Conservation (phyloP, 2,329 filamentous ascomycete species). For the Pseudocercospora macadamiae region DNA sequence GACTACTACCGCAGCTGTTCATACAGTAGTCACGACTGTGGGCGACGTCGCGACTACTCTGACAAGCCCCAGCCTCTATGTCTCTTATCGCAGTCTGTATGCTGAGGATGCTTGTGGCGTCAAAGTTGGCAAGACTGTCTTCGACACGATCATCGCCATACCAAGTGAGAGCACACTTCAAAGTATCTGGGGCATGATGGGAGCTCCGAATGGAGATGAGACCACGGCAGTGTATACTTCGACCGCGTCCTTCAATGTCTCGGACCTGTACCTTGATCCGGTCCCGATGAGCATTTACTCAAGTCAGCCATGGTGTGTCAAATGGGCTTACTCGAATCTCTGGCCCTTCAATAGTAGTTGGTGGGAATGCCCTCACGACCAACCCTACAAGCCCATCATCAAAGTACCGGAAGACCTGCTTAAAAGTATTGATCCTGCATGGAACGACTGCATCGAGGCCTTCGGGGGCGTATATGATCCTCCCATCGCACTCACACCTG, state of each 20-base stretch:
- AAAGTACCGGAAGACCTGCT: background rate
- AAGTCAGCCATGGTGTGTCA: background rate
- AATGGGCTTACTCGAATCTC: background rate
- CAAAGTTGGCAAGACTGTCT: background rate
- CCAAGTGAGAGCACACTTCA: background rate
- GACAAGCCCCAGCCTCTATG: background rate
- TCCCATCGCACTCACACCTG: background rate
- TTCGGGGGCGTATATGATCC: background rate
- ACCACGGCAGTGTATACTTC: background rate
- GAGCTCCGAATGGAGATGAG: background rate
- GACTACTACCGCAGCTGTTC: background rate
- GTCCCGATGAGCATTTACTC: background rate
- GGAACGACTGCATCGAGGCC: background rate
- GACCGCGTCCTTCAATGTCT: background rate
- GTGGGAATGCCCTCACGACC: too few relatives aligned
- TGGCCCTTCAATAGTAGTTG: too few relatives aligned
- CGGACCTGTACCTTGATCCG: background rate
- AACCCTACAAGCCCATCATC: background rate
- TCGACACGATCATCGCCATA: background rate
- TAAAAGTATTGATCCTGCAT: background rate
- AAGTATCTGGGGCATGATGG: too few relatives aligned
- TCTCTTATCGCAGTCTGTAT: background rate
- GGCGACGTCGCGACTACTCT: background rate
- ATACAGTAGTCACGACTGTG: too few relatives aligned
- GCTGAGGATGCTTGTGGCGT: background rate